Conservation (phyloP, 139 green algal species). For the Tetradesmus lagerheimii region DNA sequence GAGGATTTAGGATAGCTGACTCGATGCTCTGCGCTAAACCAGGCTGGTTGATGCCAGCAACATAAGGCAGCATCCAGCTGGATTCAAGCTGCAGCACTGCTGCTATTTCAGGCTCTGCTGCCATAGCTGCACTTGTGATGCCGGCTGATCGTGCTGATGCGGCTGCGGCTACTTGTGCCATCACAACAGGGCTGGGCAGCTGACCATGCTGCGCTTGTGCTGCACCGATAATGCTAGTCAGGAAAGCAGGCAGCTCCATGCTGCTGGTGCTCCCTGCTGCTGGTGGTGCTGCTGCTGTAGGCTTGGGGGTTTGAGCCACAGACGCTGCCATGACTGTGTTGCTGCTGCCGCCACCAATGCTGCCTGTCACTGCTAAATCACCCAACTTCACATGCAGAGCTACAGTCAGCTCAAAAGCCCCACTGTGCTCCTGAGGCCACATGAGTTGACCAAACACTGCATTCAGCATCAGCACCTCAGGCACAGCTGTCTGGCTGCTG, state of each 20-base stretch:
- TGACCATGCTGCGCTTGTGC: slow-evolving; percentile 29
- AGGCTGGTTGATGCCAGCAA: neutral
- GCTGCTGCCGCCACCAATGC: neutral
- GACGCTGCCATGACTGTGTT: neutral
- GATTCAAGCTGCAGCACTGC: slow-evolving; percentile 38
- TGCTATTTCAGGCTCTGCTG: slow-evolving; percentile 28
- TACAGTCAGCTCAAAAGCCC: neutral
- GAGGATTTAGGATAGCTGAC: slow-evolving; percentile 10
- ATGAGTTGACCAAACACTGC: slow-evolving; percentile 33
- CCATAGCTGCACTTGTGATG: neutral
- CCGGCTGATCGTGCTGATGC: neutral
- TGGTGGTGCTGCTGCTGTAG: neutral
- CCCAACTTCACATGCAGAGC: neutral
- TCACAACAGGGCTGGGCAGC: slow-evolving; percentile 13
- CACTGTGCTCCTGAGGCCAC: neutral
- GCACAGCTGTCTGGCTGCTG: neutral
- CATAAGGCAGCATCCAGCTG: slow-evolving; percentile 11
- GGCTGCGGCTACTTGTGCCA: slow-evolving; percentile 10
- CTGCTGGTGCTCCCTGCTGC: neutral
- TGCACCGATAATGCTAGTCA: neutral
- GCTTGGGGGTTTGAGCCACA: neutral
- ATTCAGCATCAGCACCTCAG: slow-evolving; percentile 22
- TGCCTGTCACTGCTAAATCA: neutral
- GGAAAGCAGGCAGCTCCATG: neutral
- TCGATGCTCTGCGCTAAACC: neutral